Evolutionary conservation across 2,329 filamentous ascomycete genomes (phyloP), one percentile per base, ranked within the genome.

Genomic region (Trichoderma guizhouense): DNA sequence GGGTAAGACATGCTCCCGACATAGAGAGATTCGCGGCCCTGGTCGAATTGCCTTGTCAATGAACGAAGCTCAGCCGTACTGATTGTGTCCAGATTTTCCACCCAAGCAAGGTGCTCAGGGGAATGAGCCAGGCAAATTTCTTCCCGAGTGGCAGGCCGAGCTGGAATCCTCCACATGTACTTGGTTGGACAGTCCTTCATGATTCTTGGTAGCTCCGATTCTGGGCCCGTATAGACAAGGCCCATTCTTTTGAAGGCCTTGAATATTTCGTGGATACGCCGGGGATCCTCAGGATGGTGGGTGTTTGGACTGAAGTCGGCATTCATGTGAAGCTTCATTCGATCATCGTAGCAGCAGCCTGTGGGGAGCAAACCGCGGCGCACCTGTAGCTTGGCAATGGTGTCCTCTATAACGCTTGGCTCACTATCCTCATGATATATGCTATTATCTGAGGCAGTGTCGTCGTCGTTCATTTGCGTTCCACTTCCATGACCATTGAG

Each of bases 321-420:
- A 79, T 98, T 97, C 69, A 94, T 93, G 80, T 99, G 96, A 73
- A 97, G 92, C 73, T 96, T 94, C 96, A 99, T 99, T 36, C 95
- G 90, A 71, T 93, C 91, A 83, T 99, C 96, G 79, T 98, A 99
- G 75, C 93, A 95, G 73, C 92, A 90, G 4, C 93, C 93, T 0
- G 92, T 95, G 0, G 91, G 89, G 1, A 93, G 84, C 30, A 89
- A 81, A 2, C 85, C 85, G 47, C 82, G 84, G 53, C 82, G 84
- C 71, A 82, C 82, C 15, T 79, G 79, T 65, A 85, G 76, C 66
- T 82, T 80, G 3, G 80, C 81, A 2, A 79, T 76, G 7, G 80
- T 81, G 3, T 84, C 77, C 11, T 81, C 79, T 18, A 82, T 81
- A 3, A 81, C 80, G 11, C 81, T 81, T 1, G 79, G 77, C 15